Percentiles rank a stretch among this genome's conserved stretches.
Conservation (phyloP, 306 rosid genomes). For the Medicago truncatula region DNA sequence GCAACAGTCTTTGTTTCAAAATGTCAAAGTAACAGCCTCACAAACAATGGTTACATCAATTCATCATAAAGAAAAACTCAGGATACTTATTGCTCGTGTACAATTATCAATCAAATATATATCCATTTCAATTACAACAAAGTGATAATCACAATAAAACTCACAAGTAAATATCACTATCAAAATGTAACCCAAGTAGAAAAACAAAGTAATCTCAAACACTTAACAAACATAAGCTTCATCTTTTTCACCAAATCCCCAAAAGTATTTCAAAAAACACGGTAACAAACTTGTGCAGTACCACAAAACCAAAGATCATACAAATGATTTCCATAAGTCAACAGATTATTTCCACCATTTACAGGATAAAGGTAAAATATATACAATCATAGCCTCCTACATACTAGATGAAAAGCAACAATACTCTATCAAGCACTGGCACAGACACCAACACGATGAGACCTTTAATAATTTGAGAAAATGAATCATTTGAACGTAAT, state of each 20-base stretch:
- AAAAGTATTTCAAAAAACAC: constrained; percentile 3
- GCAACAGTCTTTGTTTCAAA: constrained; percentile 2
- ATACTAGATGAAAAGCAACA: constrained; percentile 15
- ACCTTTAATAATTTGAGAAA: too few species aligned
- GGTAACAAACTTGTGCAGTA: background rate
- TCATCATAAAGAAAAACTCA: background rate
- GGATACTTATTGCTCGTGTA: background rate
- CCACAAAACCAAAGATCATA: constrained; percentile 2
- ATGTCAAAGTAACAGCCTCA: constrained; percentile 16
- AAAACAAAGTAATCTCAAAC: constrained; percentile 17
- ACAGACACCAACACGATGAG: too few species aligned
- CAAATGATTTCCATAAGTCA: constrained; percentile 9
- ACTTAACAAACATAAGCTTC: constrained; percentile 31
- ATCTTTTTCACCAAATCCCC: constrained; percentile 26
- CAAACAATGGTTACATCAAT: background rate
- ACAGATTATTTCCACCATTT: constrained; percentile 9
- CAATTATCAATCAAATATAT: constrained; percentile 13
- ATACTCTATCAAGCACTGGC: too few species aligned
- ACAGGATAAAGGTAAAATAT: background rate
- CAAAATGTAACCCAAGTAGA: constrained; percentile 30
- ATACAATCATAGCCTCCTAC: constrained; percentile 1
- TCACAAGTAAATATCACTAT: constrained; percentile 11
- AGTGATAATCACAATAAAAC: background rate
- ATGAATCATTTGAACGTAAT: too few species aligned
- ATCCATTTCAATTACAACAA: constrained; percentile 31